Conservation (phyloP, 129 eudicot genomes). For the sunflower (Helianthus annuus) region DNA sequence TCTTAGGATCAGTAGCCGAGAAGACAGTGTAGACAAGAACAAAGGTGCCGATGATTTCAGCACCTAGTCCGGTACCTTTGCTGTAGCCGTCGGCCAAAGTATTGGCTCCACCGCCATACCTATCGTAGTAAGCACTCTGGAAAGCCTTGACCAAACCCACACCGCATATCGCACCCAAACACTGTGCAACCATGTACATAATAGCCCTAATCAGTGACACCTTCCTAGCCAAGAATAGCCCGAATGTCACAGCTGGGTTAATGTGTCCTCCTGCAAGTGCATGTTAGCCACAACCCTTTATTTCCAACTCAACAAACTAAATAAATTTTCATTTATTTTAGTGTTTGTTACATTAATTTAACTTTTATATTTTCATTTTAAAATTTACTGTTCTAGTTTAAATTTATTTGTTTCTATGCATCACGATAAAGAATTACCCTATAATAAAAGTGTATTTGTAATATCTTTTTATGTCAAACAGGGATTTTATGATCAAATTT, state of each 20-base stretch:
- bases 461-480: too few species aligned
- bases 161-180: slow-evolving; percentile 84
- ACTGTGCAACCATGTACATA: slow-evolving; percentile 83
- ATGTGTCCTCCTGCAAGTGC: slow-evolving; percentile 74
- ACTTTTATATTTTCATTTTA: too few species aligned
- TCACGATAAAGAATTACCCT: too few species aligned
- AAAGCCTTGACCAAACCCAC: slow-evolving; percentile 88
- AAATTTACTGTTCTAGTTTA: too few species aligned
- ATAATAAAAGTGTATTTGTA: too few species aligned
- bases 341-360: too few species aligned
- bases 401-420: too few species aligned
- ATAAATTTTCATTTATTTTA: too few species aligned
- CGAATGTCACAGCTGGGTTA: slow-evolving; percentile 92
- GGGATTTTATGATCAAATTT: too few species aligned
- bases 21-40: slow-evolving; percentile 85
- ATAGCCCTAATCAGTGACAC: slow-evolving; percentile 77
- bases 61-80: slow-evolving; percentile 76
- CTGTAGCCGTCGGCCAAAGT: slow-evolving; percentile 58
- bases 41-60: slow-evolving; percentile 87
- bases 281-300: background rate
- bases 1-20: slow-evolving; percentile 90
- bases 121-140: slow-evolving; percentile 59
- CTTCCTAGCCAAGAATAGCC: slow-evolving; percentile 80
- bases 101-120: slow-evolving; percentile 87
- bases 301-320: too few species aligned